Evolutionary conservation across 345 rosid species (phyloP), one percentile per base, ranked within the genome.

Genomic region (Citrus hindsii): DNA sequence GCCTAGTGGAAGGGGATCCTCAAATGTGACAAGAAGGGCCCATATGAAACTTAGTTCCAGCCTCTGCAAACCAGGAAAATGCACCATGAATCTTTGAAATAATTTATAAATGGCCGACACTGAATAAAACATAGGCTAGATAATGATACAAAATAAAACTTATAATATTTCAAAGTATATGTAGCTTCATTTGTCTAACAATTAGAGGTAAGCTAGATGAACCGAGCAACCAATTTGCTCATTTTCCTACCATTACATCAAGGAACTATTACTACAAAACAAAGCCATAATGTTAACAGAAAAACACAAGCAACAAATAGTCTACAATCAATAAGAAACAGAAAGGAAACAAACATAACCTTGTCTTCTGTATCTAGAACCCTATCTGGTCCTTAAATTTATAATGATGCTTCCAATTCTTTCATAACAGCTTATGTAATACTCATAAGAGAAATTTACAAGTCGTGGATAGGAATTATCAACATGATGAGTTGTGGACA

Each of bases 221-320:
- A 78, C 92, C 84, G 46, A 92, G 98, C 81, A 94, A 89, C 53
- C 96, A 89, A 85, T 94, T 92, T 40, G 98, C 96, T 79, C 97
- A 94, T 84, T 94, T 94, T 73, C 98, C 96, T 94, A 86, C 76
- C 76, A 73, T 66, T 25, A 84, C 37, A 71, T 18, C 62, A 42
- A 72, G 18, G 64, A 51, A 24, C 25, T 32, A 55, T 79, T 33
- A 24, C 13, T 68, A 63, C 4, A 73, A n/a, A 12, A 6, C 6
- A n/a, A 73, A 33, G 51, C 22, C 22, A 35, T 22, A 40, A 35
- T 22, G 30, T 10, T 7, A 16, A 53, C 6, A 70, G n/a, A 7
- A 28, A 8, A 37, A 38, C 28, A 38, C 3, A 2, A 16, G 53
- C 24, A n/a, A 48, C 18, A 25, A 46, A 42, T 8, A 46, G 58